A percentile compares a stretch with the other conserved stretches of the same genome.
Conservation (phyloP, 345 rosid genomes). For the Cochlearia excelsa region DNA sequence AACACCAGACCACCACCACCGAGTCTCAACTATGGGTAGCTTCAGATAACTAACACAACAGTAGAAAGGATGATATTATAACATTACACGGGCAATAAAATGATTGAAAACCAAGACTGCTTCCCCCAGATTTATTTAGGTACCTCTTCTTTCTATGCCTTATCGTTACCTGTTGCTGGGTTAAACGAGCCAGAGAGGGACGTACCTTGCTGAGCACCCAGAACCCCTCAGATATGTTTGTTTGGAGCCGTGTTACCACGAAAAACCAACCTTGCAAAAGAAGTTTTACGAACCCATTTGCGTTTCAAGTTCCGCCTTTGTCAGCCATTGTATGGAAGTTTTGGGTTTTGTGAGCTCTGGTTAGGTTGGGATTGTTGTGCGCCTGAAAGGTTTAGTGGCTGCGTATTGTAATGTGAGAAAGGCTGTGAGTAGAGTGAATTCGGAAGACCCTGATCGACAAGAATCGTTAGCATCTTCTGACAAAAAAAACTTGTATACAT, state of each 20-base stretch:
- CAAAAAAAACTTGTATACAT: neutral
- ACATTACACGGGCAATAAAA: conserved; percentile 27
- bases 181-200: conserved; percentile 34
- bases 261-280: conserved; percentile 64
- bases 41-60: too few species aligned
- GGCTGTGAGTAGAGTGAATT: conserved; percentile 96
- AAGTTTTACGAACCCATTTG: conserved; percentile 53
- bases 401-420: conserved; percentile 64
- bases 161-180: conserved; percentile 21
- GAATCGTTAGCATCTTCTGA: conserved; percentile 10
- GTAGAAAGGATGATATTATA: neutral
- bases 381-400: conserved; percentile 65
- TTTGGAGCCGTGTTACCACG: conserved; percentile 59
- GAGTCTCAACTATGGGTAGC: too few species aligned
- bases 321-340: conserved; percentile 80
- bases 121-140: conserved; percentile 24
- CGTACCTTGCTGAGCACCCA: conserved; percentile 34
- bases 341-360: conserved; percentile 81
- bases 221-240: conserved; percentile 32
- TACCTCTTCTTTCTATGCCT: conserved; percentile 30
- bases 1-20: too few species aligned
- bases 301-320: conserved; percentile 12
- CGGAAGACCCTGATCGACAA: conserved; percentile 64
- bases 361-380: conserved; percentile 71
- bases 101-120: conserved; percentile 4